Base-by-base conservation (phyloP, 2,329 filamentous ascomycete species). In the Beauveria australis region DNA sequence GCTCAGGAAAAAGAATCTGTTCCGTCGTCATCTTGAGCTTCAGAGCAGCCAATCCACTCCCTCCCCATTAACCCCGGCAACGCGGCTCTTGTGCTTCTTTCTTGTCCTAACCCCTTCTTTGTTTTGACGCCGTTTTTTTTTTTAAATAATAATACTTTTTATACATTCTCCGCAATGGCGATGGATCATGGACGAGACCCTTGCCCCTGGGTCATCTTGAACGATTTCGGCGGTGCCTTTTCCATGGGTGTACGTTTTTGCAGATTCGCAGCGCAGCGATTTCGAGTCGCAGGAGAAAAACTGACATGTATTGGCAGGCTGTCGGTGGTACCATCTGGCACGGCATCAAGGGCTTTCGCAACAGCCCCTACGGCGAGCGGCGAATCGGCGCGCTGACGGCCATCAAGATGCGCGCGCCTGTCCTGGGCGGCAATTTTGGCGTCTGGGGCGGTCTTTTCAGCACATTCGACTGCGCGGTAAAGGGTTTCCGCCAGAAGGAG, bases 111-210 rank as follows among this genome's bases (percentile, higher is more conserved):
- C 6, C 30, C 48, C 12, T 33, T 40, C 24, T 55, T 40, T 26
- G 30, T 28, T 41, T 54, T 24, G 51, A 19, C 60, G 40, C 49
- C 56, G 4, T 22, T 51, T 40, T 47, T 3, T 19, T 55, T 40
- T 47, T 3, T 19, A 53, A 52, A 59, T 59, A 53, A 46, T 53
- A 53, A 59, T 59, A 40, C n/a, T 19, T 10, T 33, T 24, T 24
- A 43, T 41, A 59, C 14, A 46, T 7, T 14, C 14, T 52, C 55
- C 51, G 46, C 58, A 62, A 62, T 58, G 51, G 65, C 66, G 58
- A 94, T 96, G 89, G 93, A 99, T 86, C 94, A 97, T 82, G 89
- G 90, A 65, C 85, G 94, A 79, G 94, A 97, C 77, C 94, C 94
- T 64, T 97, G 94, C 78, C 94, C 94, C 61, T 97, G 89, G 88